These are phyloP conservation scores for sweet orange (Citrus sinensis) DNA, from an alignment of 345 rosid genomes.

Conservation along the genomic window DVS_A1.0 CM039168.1:29531501-29532000, in stretches of 20 bases:
- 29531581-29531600: not conserved
- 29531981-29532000: not conserved
- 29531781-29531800: conserved; percentile 15
- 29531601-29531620: not conserved
- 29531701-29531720: conserved; percentile 10
- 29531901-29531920: conserved; percentile 20
- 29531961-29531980: not conserved
- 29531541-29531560: conserved; percentile 6
- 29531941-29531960: not conserved
- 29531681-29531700: conserved; percentile 3
- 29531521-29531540: not conserved
- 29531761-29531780: conserved; percentile 9
- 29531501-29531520: conserved; percentile 12
- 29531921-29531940: conserved; percentile 9
- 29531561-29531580: conserved; percentile 6
- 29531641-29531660: conserved; percentile 5
- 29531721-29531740: conserved; percentile 16
- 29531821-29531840: conserved; percentile 25
- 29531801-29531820: conserved; percentile 21
- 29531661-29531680: conserved; percentile 11
- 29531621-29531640: not conserved
- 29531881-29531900: conserved; percentile 7
- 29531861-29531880: conserved; percentile 10
- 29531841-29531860: conserved; percentile 15
- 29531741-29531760: conserved; percentile 14